These are phyloP conservation scores for Aureobasidium sp. DNA, from an alignment of 2,329 filamentous ascomycete genomes.

Conservation along the genomic window DNA sequence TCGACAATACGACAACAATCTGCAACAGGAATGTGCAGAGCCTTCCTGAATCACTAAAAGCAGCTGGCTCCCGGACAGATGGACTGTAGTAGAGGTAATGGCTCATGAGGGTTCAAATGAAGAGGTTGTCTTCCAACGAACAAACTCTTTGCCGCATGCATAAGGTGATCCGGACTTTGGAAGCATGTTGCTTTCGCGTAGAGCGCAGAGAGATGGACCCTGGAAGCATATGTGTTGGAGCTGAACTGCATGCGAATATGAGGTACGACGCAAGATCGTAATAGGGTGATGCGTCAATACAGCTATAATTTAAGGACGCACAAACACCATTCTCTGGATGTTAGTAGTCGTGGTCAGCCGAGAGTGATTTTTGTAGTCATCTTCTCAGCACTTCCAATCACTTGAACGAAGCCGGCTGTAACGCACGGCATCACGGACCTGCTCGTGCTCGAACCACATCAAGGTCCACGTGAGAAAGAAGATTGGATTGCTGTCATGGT, in stretches of 20 bases:
- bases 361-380: neutral
- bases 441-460: neutral
- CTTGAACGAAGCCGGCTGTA: neutral
- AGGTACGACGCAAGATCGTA: neutral
- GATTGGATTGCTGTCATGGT: neutral
- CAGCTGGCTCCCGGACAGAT: neutral
- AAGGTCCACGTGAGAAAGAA: neutral
- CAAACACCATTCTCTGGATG: neutral
- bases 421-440: neutral
- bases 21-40: neutral
- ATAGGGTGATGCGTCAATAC: neutral
- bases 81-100: neutral
- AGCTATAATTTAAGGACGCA: neutral
- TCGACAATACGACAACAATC: neutral
- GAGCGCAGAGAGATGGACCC: too few species aligned
- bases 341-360: neutral
- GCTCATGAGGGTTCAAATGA: neutral
- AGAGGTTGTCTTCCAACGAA: neutral
- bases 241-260: neutral
- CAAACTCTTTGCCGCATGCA: neutral
- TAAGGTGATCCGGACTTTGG: neutral
- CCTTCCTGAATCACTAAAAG: neutral
- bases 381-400: neutral
- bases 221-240: neutral
- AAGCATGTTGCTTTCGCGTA: too few species aligned